Conservation (phyloP, 768 basidiomycete species). For the Gyrodon lividus region DNA sequence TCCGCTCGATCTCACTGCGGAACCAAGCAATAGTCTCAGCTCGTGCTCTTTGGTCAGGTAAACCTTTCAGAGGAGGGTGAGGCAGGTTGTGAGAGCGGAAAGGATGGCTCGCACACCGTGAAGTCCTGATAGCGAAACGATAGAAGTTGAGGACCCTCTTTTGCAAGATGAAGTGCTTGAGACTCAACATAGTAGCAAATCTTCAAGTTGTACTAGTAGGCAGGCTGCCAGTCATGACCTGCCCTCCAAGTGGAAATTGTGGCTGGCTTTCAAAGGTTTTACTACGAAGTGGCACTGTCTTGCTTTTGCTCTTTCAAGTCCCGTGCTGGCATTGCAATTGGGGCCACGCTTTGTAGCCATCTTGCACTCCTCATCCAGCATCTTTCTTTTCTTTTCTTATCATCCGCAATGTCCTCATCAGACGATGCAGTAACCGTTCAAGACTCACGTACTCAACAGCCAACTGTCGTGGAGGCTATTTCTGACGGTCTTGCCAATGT, state of each 20-base stretch:
- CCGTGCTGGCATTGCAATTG: constrained; percentile 12
- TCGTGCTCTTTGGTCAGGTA: constrained; percentile 60
- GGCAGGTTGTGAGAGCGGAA: background rate
- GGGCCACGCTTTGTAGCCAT: constrained; percentile 1
- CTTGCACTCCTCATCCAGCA: background rate
- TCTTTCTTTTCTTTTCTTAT: constrained; percentile 9
- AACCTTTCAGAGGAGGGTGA: constrained; percentile 40
- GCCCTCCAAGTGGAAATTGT: constrained; percentile 6
- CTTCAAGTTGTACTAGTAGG: too few relatives aligned
- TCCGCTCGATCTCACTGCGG: constrained; percentile 68
- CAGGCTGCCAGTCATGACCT: background rate
- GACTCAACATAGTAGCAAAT: constrained; percentile 35
- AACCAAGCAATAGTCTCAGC: constrained; percentile 72
- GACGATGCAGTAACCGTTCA: constrained; percentile 14
- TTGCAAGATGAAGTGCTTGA: constrained; percentile 76
- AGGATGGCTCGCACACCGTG: constrained; percentile 48
- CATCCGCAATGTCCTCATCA: constrained; percentile 34
- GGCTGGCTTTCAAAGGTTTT: constrained; percentile 6
- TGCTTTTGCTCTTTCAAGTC: constrained; percentile 14
- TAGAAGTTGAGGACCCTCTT: constrained; percentile 62
- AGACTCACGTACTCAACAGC: constrained; percentile 7
- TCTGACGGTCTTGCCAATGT: constrained; percentile 34
- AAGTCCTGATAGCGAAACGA: constrained; percentile 65
- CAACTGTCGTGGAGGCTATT: constrained; percentile 26
- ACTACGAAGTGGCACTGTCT: constrained; percentile 10